Conservation (phyloP, 228 moss, liverwort and hornwort species). For the Sphagnum magellanicum region DNA sequence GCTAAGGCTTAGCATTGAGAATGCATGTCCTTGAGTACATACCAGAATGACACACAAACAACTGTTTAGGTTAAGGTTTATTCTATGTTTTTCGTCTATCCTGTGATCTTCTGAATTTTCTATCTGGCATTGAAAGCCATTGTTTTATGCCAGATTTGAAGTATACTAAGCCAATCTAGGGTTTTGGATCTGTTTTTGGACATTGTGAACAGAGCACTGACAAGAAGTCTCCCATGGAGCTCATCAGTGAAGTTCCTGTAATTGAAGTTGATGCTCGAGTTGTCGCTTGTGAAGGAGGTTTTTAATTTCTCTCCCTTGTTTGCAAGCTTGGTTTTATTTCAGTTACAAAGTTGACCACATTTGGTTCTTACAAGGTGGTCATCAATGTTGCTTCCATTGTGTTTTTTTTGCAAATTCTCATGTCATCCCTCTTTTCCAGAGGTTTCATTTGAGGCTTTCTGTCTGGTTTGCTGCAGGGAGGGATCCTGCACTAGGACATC, state of each 20-base stretch:
- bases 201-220: slow-evolving; percentile 29
- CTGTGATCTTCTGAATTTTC: neutral
- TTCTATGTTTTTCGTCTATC: neutral
- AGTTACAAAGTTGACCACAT: too few relatives aligned
- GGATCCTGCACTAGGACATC: slow-evolving; percentile 82
- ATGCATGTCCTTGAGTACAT: neutral
- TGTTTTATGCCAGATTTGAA: neutral
- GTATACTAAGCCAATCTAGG: neutral
- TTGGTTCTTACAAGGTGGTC: too few relatives aligned
- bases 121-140: neutral
- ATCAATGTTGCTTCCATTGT: too few relatives aligned
- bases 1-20: neutral
- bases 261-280: slow-evolving; percentile 65
- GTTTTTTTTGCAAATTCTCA: too few relatives aligned
- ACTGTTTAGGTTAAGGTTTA: neutral
- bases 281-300: slow-evolving; percentile 84
- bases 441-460: too few relatives aligned
- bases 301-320: neutral
- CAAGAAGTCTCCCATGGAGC: slow-evolving; percentile 69
- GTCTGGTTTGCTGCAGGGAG: slow-evolving; percentile 19
- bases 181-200: slow-evolving; percentile 1
- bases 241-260: slow-evolving; percentile 71
- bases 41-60: neutral
- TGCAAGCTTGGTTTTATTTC: too few relatives aligned
- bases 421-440: too few relatives aligned